Percentiles rank a stretch among this genome's conserved stretches.
Evolutionary conservation across 164 flowering plant genomes (phyloP).

Genomic region (Aristolochia fimbriata): DNA sequence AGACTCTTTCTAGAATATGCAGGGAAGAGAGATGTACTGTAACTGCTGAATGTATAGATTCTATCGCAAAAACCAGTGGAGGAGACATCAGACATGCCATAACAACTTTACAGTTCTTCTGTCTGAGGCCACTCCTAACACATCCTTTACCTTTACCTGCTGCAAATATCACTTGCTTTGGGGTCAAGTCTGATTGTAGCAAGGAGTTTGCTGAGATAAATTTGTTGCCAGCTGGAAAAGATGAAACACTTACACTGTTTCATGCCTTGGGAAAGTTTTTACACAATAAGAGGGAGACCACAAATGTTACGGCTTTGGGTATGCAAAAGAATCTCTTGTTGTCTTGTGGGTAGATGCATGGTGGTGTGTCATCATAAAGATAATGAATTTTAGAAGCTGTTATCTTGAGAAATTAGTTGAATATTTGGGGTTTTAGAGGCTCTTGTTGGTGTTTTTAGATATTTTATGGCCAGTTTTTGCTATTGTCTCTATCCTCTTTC

Average conservation of each 20-base stretch:
- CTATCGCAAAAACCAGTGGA: constrained; percentile 75
- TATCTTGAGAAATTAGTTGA: no score
- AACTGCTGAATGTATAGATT: constrained; percentile 49
- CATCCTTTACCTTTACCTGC: constrained; percentile 18
- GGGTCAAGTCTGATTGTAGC: background rate
- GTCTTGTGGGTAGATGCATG: no score
- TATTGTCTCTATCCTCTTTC: no score
- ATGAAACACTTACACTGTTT: constrained; percentile 80
- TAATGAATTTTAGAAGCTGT: no score
- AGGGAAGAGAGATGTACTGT: constrained; percentile 43
- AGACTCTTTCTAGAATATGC: constrained; percentile 62
- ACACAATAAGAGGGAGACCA: constrained; percentile 84
- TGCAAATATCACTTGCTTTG: background rate
- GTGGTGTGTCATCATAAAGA: no score
- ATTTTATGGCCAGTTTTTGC: no score
- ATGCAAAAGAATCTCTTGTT: constrained; percentile 3
- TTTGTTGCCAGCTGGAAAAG: constrained; percentile 58
- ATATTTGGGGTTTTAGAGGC: no score
- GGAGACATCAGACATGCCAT: constrained; percentile 96
- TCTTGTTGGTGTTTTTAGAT: no score
- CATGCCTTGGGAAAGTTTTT: constrained; percentile 97
- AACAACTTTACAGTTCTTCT: constrained; percentile 70
- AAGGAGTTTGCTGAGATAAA: constrained; percentile 16
- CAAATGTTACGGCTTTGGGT: constrained; percentile 31
- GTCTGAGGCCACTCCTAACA: constrained; percentile 31